These are phyloP conservation scores for Fomitiporia mediterranea DNA, from an alignment of 1,284 basidiomycete species.

Conservation along the genomic window DNA sequence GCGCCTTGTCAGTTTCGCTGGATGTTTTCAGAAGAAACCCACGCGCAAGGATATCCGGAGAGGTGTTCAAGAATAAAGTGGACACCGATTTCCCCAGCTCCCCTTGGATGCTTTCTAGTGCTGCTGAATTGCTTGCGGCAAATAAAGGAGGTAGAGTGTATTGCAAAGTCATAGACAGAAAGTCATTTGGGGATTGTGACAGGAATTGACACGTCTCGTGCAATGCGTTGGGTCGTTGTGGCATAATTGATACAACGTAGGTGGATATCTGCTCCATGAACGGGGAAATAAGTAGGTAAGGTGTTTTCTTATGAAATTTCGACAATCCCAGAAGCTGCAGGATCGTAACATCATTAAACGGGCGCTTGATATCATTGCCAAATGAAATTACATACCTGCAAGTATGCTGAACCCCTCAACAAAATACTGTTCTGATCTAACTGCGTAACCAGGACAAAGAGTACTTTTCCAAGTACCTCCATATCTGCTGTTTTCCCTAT, in stretches of 20 bases:
- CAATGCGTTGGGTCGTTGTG: conserved; percentile 54
- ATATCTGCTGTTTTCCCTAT: conserved; percentile 55
- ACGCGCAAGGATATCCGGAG: conserved; percentile 65
- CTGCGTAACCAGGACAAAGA: conserved; percentile 66
- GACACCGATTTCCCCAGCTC: conserved; percentile 46
- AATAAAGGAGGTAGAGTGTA: conserved; percentile 72
- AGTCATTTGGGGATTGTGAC: conserved; percentile 49
- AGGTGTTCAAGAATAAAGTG: conserved; percentile 56
- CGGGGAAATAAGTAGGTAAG: conserved; percentile 67
- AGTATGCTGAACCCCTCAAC: conserved; percentile 63
- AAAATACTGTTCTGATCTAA: conserved; percentile 64
- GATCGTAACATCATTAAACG: conserved; percentile 17
- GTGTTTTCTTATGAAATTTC: conserved; percentile 56
- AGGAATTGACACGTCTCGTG: conserved; percentile 62
- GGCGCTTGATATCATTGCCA: neutral
- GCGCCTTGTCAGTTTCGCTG: conserved; percentile 47
- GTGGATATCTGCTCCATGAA: conserved; percentile 67
- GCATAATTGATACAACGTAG: conserved; percentile 57
- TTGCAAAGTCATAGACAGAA: conserved; percentile 63
- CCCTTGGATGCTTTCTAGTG: conserved; percentile 41
- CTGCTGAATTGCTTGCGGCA: conserved; percentile 47
- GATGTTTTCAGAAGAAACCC: conserved; percentile 60
- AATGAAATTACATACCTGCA: conserved; percentile 48
- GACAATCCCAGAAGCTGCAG: conserved; percentile 57
- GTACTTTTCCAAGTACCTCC: conserved; percentile 52